Base-by-base conservation (phyloP, 805 yeast species). In the Middelhovenomyces tepae region DNA sequence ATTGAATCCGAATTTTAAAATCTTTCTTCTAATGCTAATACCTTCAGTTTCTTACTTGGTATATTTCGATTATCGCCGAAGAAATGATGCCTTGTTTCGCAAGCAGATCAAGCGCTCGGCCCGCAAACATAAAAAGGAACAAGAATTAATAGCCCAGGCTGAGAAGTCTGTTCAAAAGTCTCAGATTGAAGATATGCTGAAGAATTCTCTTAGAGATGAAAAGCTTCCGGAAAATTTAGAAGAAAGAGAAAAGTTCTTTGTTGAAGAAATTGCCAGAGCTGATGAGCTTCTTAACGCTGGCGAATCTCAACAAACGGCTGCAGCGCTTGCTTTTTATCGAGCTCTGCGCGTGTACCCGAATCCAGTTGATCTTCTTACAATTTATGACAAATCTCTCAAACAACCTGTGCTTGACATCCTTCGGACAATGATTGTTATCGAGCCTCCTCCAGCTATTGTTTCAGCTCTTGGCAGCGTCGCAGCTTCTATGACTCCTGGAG, bases 291-390 rank as follows among this genome's bases (percentile, higher is more conserved):
- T 84, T 43, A 65, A 71, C 43, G 76, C 80, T 41, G 79, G 77
- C 44, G 69, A 72, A 46, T 84, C 81, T 57, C 38, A 41, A 31
- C 40, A 44, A 35, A 60, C 80, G 43, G 84, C 79, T 39, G 78
- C 96, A 28, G 97, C 98, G 23, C 67, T 87, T 46, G 72, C 78
- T 46, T 91, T 86, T 71, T 91, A 91, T 73, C 82, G 84, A 60
- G 97, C 96, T 9, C 69, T 91, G 54, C 73, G 84, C 26, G 87
- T 86, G 32, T 89, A 87, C 60, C 97, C 98, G 41, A 79, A 81
- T 59, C 99, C 98, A 39, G 78, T 93, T 36, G 95, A 85, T 51
- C 74, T 91, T 48, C 69, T 91, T 55, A 80, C 79, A 32, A 77
- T 89, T 50, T 89, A 84, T 64, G 95, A 89, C 66, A 81, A 81